Percentiles rank a stretch among this genome's conserved stretches.
Conservation (phyloP, 371 early-diverging fungal species). For the Chytridiales sp. region DNA sequence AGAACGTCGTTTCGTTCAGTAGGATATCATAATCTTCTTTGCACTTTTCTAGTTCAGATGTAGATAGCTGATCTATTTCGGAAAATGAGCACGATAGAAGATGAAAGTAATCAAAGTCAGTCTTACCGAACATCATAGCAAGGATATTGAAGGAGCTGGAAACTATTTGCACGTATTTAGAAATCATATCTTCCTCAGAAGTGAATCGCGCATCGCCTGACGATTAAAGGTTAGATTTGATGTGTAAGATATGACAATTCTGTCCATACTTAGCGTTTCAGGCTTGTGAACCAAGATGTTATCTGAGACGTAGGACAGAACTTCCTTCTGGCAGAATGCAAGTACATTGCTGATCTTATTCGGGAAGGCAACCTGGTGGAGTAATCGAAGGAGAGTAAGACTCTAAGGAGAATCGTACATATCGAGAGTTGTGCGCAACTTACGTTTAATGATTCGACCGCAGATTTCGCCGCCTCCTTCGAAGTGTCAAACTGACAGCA, state of each 20-base stretch:
- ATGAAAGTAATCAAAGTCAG: neutral
- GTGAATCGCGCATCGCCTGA: constrained; percentile 48
- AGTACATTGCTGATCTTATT: constrained; percentile 43
- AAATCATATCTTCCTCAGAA: constrained; percentile 43
- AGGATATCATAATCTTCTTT: constrained; percentile 35
- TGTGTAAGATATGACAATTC: neutral
- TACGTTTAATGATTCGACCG: constrained; percentile 44
- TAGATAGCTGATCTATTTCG: constrained; percentile 13
- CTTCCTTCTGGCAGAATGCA: constrained; percentile 36
- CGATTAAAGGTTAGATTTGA: neutral
- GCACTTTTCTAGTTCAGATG: constrained; percentile 11
- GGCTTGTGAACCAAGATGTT: constrained; percentile 43
- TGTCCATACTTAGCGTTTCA: constrained; percentile 40
- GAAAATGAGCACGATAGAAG: neutral
- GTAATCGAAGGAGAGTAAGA: neutral
- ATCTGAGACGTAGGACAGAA: constrained; percentile 32
- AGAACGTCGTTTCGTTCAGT: constrained; percentile 36
- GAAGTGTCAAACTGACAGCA: constrained; percentile 40
- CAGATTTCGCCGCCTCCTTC: constrained; percentile 40
- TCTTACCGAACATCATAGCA: constrained; percentile 30
- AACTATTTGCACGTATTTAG: constrained; percentile 41
- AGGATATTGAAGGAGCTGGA: constrained; percentile 35
- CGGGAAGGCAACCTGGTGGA: constrained; percentile 44
- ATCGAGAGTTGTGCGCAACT: constrained; percentile 1
- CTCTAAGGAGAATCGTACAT: neutral